Evolutionary conservation across 768 basidiomycete species (phyloP), one percentile per base, ranked within the genome.

Genomic region (Mycena epipterygia): DNA sequence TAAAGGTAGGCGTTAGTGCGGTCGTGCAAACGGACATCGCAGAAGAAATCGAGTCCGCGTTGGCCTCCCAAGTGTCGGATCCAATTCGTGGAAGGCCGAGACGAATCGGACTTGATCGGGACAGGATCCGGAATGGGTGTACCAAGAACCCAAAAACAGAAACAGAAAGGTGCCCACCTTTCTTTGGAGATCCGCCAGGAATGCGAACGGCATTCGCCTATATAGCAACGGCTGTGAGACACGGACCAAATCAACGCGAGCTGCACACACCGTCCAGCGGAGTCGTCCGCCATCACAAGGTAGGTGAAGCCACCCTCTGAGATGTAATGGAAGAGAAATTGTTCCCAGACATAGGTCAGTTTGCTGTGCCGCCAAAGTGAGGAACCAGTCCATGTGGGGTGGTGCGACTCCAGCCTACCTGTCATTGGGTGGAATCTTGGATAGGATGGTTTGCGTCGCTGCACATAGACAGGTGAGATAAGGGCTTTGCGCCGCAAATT

Each of bases 231-330:
- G 32, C 32, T 49, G 21, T 67, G 27, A 61, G 69, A 68, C 49
- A 41, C 37, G 32, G 30, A 33, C 5, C 49, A 37, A 64, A n/a
- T 29, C 39, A 49, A 37, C 14, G 56, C 53, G 42, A 52, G 35
- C 32, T 29, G 39, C 29, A 79, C 89, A 72, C 68, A 94, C 95
- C 97, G 87, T 65, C 96, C 97, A 21, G 91, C 94, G 44, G 92
- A 87, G 79, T 98, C 97, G 78, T 99, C 96, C 7, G 95, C 95
- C 91, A 99, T 96, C 63, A 96, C 94, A 27, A 99, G 88, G 80
- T 93, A 97, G 41, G 91, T 91, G 78, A 94, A 90, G 0, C 95
- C 95, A 21, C 91, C 91, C 72, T 95, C 95, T 7, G 95, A 94
- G 73, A 97, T 88, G 81, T 98, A 98, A 82, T 98, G 96, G 76